Percentiles rank a stretch among this genome's conserved stretches.
Evolutionary conservation across 2,329 filamentous ascomycete species (phyloP).

Genomic region (Colletotrichum tanaceti): DNA sequence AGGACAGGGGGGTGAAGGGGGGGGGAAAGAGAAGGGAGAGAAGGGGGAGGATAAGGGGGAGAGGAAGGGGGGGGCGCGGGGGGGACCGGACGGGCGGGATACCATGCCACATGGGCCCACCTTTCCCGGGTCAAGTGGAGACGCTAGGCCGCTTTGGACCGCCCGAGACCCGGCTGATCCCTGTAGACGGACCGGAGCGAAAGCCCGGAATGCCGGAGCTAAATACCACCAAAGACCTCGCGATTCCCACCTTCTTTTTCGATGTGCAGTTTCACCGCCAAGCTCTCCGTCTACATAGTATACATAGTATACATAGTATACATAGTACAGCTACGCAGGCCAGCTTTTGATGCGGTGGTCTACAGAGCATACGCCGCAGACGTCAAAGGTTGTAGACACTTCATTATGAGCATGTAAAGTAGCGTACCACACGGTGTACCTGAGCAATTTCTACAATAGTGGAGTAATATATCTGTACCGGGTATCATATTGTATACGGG

Average conservation of each 20-base stretch:
- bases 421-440: background rate
- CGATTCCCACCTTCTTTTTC: background rate
- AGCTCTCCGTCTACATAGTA: background rate
- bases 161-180: slow-evolving; percentile 12
- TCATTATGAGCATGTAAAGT: background rate
- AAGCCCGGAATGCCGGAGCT: slow-evolving; percentile 13
- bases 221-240: background rate
- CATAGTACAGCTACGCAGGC: too few relatives aligned
- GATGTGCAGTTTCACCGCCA: background rate
- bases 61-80: background rate
- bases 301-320: too few relatives aligned
- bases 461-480: background rate
- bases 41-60: too few relatives aligned
- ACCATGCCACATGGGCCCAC: background rate
- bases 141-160: slow-evolving; percentile 18
- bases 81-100: background rate
- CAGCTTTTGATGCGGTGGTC: too few relatives aligned
- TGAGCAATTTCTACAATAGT: too few relatives aligned
- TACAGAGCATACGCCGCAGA: too few relatives aligned
- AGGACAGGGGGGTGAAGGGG: too few relatives aligned
- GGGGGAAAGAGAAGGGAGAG: too few relatives aligned
- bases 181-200: slow-evolving; percentile 14
- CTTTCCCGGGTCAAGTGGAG: background rate
- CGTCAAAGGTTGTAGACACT: too few relatives aligned
- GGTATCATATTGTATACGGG: too few relatives aligned